Evolutionary conservation across 352 stramenopile species (phyloP).

Genomic region (Aphanomyces cochlioides): DNA sequence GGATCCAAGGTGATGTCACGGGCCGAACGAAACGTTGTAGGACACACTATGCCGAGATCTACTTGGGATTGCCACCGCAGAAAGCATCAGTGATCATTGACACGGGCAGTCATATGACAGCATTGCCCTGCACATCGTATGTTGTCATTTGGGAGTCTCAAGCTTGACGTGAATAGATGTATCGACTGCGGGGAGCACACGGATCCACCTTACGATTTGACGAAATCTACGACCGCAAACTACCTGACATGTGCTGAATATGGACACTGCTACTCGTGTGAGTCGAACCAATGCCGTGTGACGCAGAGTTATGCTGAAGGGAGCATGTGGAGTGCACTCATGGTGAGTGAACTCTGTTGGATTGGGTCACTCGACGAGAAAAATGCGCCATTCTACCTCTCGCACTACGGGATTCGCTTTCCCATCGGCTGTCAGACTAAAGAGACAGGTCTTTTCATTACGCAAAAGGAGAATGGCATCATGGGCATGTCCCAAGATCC

Average conservation of each 20-base stretch:
- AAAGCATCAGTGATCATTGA: constrained; percentile 83
- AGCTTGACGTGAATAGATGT: constrained; percentile 38
- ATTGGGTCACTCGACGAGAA: constrained; percentile 42
- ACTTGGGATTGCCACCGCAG: constrained; percentile 71
- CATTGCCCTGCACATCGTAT: constrained; percentile 61
- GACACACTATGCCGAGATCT: constrained; percentile 81
- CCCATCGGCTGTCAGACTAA: constrained; percentile 76
- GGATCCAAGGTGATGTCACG: background rate
- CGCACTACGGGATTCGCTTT: constrained; percentile 68
- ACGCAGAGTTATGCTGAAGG: constrained; percentile 84
- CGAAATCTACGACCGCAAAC: constrained; percentile 70
- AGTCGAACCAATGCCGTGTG: constrained; percentile 59
- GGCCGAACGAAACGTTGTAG: constrained; percentile 34
- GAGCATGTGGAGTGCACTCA: constrained; percentile 79
- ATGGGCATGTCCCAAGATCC: constrained; percentile 77
- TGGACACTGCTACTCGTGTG: constrained; percentile 48
- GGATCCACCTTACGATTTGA: constrained; percentile 63
- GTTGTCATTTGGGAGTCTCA: background rate
- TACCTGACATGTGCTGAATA: constrained; percentile 63
- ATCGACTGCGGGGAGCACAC: constrained; percentile 66
- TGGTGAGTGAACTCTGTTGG: constrained; percentile 79
- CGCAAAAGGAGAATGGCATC: constrained; percentile 86
- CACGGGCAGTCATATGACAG: constrained; percentile 76
- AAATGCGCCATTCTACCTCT: constrained; percentile 48
- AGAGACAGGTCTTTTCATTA: constrained; percentile 79